These are phyloP conservation scores for Daldinia concentrica DNA, from an alignment of 495 filamentous ascomycete genomes.

Conservation along the genomic window DNA sequence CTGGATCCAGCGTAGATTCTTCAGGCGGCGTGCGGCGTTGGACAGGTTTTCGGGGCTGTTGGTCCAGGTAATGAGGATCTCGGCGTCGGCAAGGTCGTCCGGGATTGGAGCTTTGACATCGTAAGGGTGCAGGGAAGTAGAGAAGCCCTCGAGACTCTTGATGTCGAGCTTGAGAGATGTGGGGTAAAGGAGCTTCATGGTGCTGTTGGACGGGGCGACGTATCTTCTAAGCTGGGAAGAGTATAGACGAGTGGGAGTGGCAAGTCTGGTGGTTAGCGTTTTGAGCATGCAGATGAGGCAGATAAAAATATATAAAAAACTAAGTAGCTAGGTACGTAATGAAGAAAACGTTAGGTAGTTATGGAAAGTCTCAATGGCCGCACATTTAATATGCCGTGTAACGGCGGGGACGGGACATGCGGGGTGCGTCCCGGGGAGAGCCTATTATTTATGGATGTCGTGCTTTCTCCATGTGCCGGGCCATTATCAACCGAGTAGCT, in stretches of 20 bases:
- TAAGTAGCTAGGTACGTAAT: not conserved
- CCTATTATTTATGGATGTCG: not conserved
- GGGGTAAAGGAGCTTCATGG: slow-evolving; percentile 71
- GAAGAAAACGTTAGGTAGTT: not conserved
- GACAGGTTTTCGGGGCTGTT: slow-evolving; percentile 62
- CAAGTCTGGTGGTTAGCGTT: no score
- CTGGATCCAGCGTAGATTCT: slow-evolving; percentile 67
- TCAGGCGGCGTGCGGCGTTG: slow-evolving; percentile 59
- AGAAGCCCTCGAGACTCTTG: slow-evolving; percentile 61
- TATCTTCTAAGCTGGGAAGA: not conserved
- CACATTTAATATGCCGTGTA: slow-evolving; percentile 20
- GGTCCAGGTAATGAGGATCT: slow-evolving; percentile 65
- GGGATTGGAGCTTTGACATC: slow-evolving; percentile 63
- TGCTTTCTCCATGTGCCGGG: slow-evolving; percentile 18
- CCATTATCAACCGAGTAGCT: slow-evolving; percentile 35
- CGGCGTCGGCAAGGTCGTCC: slow-evolving; percentile 61
- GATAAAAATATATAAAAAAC: not conserved
- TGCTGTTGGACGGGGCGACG: not conserved
- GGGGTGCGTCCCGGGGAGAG: slow-evolving; percentile 25
- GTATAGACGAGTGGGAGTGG: slow-evolving; percentile 2
- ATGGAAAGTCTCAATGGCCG: not conserved
- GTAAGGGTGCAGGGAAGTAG: slow-evolving; percentile 61
- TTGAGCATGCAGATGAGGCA: not conserved
- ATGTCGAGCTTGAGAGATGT: slow-evolving; percentile 64
- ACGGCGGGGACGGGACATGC: slow-evolving; percentile 9